Evolutionary conservation across 2,329 filamentous ascomycete species (phyloP).

Genomic region (Colletotrichum eremochloae): DNA sequence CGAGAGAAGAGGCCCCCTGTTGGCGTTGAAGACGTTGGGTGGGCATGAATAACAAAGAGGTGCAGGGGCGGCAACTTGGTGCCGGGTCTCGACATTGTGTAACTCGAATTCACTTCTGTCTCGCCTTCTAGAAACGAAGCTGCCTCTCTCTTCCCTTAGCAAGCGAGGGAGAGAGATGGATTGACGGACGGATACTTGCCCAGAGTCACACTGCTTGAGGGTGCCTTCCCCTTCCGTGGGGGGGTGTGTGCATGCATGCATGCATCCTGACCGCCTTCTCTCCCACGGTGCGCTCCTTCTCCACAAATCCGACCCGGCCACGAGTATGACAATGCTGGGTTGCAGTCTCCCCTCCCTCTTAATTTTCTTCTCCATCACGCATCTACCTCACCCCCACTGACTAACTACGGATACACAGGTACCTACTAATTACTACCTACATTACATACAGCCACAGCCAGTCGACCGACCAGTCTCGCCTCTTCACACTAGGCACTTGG

Average conservation of each 20-base stretch:
- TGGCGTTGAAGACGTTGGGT: not conserved
- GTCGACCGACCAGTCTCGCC: not conserved
- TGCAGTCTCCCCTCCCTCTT: not conserved
- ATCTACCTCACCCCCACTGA: not conserved
- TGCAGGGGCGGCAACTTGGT: not conserved
- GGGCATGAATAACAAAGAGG: not conserved
- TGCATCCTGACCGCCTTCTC: conserved; percentile 37
- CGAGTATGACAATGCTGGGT: conserved; percentile 16
- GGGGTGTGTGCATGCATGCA: not conserved
- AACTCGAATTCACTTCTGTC: conserved; percentile 1
- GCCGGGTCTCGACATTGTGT: conserved; percentile 21
- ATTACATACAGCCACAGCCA: too few relatives aligned
- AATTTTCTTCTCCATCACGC: not conserved
- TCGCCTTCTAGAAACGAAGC: conserved; percentile 17
- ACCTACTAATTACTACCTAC: too few relatives aligned
- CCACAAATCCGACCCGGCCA: conserved; percentile 34
- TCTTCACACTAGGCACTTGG: not conserved
- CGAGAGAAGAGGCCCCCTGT: not conserved
- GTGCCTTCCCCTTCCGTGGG: not conserved
- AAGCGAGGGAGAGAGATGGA: too few relatives aligned
- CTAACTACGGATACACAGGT: not conserved
- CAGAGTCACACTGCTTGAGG: not conserved
- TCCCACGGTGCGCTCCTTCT: conserved; percentile 14
- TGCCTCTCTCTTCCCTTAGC: too few relatives aligned
- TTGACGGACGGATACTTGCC: not conserved